Evolutionary conservation across 371 early-diverging fungal species (phyloP).

Genomic region (Mucor velutinosus): DNA sequence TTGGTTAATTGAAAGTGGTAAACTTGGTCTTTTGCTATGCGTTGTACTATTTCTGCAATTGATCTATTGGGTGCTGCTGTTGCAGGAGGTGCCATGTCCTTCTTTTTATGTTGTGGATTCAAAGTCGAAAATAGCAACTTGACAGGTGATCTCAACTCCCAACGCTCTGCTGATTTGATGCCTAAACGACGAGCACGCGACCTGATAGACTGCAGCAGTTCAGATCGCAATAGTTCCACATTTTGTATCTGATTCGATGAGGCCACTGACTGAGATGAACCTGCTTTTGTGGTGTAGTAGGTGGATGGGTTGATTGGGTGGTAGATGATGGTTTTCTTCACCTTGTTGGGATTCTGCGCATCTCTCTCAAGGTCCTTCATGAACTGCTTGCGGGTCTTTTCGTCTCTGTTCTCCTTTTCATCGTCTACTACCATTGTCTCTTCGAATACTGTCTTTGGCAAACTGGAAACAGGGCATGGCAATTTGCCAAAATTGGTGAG

Average conservation of each 20-base stretch:
- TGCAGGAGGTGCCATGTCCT: neutral
- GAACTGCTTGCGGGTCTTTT: slow-evolving; percentile 17
- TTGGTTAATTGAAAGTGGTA: slow-evolving; percentile 35
- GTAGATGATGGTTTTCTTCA: slow-evolving; percentile 36
- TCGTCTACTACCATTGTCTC: slow-evolving; percentile 19
- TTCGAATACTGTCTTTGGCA: slow-evolving; percentile 23
- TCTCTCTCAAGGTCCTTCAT: slow-evolving; percentile 16
- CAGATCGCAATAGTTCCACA: slow-evolving; percentile 42
- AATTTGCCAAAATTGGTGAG: slow-evolving; percentile 38
- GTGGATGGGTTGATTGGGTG: slow-evolving; percentile 47
- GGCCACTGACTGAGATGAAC: slow-evolving; percentile 4
- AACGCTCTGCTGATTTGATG: slow-evolving; percentile 37
- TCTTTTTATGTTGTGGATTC: slow-evolving; percentile 16
- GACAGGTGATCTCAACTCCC: slow-evolving; percentile 28
- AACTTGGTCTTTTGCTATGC: slow-evolving; percentile 40
- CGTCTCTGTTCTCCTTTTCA: slow-evolving; percentile 19
- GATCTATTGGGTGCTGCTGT: slow-evolving; percentile 9
- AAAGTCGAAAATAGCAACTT: slow-evolving; percentile 22
- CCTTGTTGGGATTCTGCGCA: slow-evolving; percentile 6
- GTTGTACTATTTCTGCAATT: slow-evolving; percentile 32
- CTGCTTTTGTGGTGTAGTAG: slow-evolving; percentile 40
- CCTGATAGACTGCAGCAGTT: slow-evolving; percentile 41
- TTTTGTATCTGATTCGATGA: slow-evolving; percentile 18
- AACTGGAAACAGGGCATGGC: slow-evolving; percentile 23
- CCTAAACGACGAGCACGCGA: slow-evolving; percentile 33